These are phyloP conservation scores for Sophora flavescens DNA, from an alignment of 306 rosid genomes.

Conservation along the genomic window DNA sequence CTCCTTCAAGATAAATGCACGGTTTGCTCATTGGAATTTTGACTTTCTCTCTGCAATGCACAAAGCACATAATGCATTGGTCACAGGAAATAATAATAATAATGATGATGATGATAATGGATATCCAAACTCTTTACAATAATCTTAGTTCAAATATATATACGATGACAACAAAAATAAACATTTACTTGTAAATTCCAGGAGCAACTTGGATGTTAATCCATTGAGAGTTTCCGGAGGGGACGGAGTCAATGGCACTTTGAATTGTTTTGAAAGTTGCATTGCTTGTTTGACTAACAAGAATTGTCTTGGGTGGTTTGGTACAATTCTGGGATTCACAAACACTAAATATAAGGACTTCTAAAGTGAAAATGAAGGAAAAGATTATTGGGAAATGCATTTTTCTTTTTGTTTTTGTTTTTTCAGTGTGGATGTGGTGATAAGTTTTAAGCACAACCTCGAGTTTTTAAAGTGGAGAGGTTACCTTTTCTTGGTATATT, in stretches of 20 bases:
- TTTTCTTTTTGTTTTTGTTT: neutral
- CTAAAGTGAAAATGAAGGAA: neutral
- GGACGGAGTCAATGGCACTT: conserved; percentile 47
- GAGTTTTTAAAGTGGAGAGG: neutral
- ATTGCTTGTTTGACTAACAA: conserved; percentile 8
- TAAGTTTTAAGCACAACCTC: neutral
- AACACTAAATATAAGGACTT: neutral
- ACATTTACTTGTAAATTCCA: conserved; percentile 40
- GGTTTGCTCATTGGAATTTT: neutral
- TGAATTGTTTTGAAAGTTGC: conserved; percentile 51
- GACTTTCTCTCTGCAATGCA: conserved; percentile 43
- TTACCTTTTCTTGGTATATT: no score
- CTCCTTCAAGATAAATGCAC: conserved; percentile 57
- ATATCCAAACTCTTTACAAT: no score
- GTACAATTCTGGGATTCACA: conserved; percentile 39
- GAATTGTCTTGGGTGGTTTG: neutral
- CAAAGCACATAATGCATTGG: neutral
- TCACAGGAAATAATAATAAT: neutral
- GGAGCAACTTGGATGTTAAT: conserved; percentile 43
- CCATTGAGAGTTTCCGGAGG: conserved; percentile 46
- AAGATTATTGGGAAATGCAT: neutral
- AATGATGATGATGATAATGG: neutral
- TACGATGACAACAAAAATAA: neutral
- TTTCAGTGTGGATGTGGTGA: neutral
- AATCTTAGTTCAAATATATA: neutral